Evolutionary conservation across 768 basidiomycete species (phyloP).

Genomic region (Macrolepiota albuminosa): DNA sequence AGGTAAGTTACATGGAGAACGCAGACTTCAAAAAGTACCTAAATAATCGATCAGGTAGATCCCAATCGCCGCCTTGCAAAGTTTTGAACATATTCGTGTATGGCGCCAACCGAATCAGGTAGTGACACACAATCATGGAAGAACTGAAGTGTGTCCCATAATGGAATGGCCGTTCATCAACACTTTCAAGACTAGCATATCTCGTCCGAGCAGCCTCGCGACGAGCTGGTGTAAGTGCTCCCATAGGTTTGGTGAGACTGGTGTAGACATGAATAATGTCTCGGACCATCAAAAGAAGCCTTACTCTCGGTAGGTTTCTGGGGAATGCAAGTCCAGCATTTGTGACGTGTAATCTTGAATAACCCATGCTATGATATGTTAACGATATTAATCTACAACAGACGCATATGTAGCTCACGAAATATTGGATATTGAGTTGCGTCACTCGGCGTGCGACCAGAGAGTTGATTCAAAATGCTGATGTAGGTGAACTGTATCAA

Average conservation of each 20-base stretch:
- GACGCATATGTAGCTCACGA: slow-evolving; percentile 42
- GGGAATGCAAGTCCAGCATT: slow-evolving; percentile 57
- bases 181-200: slow-evolving; percentile 70
- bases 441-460: slow-evolving; percentile 90
- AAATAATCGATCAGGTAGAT: slow-evolving; percentile 85
- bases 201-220: slow-evolving; percentile 71
- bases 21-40: slow-evolving; percentile 36
- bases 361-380: slow-evolving; percentile 68
- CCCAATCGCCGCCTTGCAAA: slow-evolving; percentile 91
- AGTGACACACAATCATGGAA: slow-evolving; percentile 96
- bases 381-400: neutral
- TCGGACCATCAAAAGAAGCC: slow-evolving; percentile 19
- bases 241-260: slow-evolving; percentile 87
- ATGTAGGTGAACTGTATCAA: slow-evolving; percentile 75
- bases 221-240: slow-evolving; percentile 73
- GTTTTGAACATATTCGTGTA: slow-evolving; percentile 96
- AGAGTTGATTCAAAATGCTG: slow-evolving; percentile 85
- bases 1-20: neutral
- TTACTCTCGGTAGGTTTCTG: slow-evolving; percentile 68
- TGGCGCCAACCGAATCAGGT: slow-evolving; percentile 82
- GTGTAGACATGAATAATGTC: neutral
- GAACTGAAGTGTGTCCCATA: slow-evolving; percentile 96
- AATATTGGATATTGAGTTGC: slow-evolving; percentile 94
- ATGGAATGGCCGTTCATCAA: slow-evolving; percentile 85
- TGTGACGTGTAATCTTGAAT: slow-evolving; percentile 78